Percentiles rank a stretch among this genome's conserved stretches.
phyloP scores from a whole-genome alignment of 176 grass and related monocot genomes.

The Pharus latifolius region DNA sequence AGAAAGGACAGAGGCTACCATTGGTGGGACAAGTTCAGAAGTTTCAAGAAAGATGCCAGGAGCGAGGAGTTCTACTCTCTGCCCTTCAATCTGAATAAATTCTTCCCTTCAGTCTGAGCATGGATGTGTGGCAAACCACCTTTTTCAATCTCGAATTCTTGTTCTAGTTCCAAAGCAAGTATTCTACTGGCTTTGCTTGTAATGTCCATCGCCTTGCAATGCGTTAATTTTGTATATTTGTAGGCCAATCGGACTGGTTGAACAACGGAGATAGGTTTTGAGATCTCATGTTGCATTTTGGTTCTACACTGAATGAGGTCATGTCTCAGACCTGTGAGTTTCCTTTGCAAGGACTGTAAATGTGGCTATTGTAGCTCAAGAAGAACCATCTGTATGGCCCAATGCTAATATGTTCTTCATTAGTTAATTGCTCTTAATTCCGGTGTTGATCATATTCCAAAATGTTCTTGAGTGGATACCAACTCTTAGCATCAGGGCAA shows the following conservation, averaged over 20 bases:
- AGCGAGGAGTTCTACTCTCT: constrained; percentile 82
- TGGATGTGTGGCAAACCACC: no score
- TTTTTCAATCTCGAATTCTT: neutral
- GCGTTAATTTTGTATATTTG: constrained; percentile 30
- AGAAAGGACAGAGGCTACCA: constrained; percentile 80
- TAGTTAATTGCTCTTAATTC: no score
- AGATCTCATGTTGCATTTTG: neutral
- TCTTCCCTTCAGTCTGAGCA: constrained; percentile 58
- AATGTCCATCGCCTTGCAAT: neutral
- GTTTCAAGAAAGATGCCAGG: constrained; percentile 57
- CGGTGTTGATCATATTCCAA: no score
- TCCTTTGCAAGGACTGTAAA: neutral
- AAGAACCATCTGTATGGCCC: neutral
- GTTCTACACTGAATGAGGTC: neutral
- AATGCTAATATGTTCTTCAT: neutral
- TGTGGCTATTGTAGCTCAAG: neutral
- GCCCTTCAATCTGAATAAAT: constrained; percentile 81
- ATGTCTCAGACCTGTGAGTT: neutral
- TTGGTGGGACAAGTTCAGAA: constrained; percentile 79
- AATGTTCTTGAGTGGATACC: no score
- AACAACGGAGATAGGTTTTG: neutral
- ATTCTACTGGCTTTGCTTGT: constrained; percentile 5
- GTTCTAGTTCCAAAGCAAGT: neutral
- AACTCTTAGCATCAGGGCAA: no score
- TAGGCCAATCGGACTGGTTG: neutral